These are phyloP conservation scores for Aspergillus biplanus DNA, from an alignment of 495 filamentous ascomycete genomes.

Conservation along the genomic window DNA sequence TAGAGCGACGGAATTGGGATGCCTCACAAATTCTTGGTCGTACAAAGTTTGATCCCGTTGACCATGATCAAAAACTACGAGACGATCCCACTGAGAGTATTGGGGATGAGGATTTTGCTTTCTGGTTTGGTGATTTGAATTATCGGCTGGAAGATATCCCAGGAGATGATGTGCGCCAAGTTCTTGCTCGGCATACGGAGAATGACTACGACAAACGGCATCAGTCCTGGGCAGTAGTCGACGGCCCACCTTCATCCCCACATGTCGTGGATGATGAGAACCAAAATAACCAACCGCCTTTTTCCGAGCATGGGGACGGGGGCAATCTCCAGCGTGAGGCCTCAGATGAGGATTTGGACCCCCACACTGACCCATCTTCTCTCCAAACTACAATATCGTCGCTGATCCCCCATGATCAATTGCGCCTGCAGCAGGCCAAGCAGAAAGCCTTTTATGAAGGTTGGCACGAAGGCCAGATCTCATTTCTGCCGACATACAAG, in stretches of 20 bases:
- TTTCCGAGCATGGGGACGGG: slow-evolving; percentile 1
- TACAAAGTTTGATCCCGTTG: slow-evolving; percentile 74
- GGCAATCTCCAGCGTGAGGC: slow-evolving; percentile 25
- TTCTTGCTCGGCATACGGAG: slow-evolving; percentile 79
- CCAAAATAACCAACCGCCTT: slow-evolving; percentile 15
- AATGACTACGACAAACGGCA: slow-evolving; percentile 67
- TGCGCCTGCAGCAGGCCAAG: slow-evolving; percentile 70
- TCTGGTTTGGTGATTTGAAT: slow-evolving; percentile 98
- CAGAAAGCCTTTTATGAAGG: slow-evolving; percentile 85
- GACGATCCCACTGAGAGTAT: slow-evolving; percentile 65
- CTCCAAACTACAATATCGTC: slow-evolving; percentile 86
- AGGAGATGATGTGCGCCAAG: slow-evolving; percentile 83
- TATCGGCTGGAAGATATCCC: slow-evolving; percentile 89
- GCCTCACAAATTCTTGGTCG: slow-evolving; percentile 73
- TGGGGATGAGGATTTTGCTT: slow-evolving; percentile 87
- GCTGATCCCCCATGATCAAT: slow-evolving; percentile 87
- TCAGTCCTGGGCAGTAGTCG: slow-evolving; percentile 33
- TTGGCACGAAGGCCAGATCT: slow-evolving; percentile 87
- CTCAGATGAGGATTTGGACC: slow-evolving; percentile 44
- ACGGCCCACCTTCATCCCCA: slow-evolving; percentile 20
- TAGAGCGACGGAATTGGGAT: slow-evolving; percentile 92
- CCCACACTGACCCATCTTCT: slow-evolving; percentile 60
- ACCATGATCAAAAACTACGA: slow-evolving; percentile 53
- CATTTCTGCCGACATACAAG: slow-evolving; percentile 92
- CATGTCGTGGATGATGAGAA: slow-evolving; percentile 18